phyloP scores from a whole-genome alignment of 2,329 filamentous ascomycete genomes.

The Fusarium chlamydosporum region DNA sequence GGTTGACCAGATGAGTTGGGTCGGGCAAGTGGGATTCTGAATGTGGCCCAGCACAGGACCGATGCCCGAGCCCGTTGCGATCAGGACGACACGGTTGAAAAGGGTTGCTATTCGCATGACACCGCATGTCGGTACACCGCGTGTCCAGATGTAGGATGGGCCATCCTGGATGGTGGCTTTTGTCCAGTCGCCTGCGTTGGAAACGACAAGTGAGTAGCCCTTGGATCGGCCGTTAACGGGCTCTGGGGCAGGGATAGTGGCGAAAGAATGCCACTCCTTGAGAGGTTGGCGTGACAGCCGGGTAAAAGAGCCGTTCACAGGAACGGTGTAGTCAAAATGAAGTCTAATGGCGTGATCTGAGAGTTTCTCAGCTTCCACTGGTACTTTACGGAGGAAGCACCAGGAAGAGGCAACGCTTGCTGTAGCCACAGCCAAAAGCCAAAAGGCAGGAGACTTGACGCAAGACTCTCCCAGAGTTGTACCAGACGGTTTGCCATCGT shows the following conservation, averaged over 20 bases:
- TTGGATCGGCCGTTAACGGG: constrained; percentile 41
- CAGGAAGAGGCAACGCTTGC: constrained; percentile 78
- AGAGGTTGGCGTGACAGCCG: constrained; percentile 74
- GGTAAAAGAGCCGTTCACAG: constrained; percentile 62
- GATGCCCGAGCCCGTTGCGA: constrained; percentile 81
- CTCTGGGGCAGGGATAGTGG: constrained; percentile 74
- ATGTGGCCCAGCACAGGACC: constrained; percentile 75
- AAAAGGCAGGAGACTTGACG: constrained; percentile 66
- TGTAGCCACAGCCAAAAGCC: constrained; percentile 76
- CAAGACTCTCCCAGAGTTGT: constrained; percentile 57
- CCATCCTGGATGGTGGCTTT: constrained; percentile 71
- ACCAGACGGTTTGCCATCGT: constrained; percentile 57
- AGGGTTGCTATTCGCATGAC: constrained; percentile 76
- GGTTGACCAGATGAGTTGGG: constrained; percentile 78
- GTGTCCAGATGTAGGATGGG: constrained; percentile 74
- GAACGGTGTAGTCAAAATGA: constrained; percentile 74
- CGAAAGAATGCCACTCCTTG: constrained; percentile 81
- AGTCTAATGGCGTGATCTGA: constrained; percentile 81
- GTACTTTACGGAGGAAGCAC: constrained; percentile 76
- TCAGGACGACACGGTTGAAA: constrained; percentile 75
- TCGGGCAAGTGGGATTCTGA: constrained; percentile 62
- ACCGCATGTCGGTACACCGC: constrained; percentile 75
- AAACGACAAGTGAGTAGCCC: constrained; percentile 77
- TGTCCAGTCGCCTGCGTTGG: constrained; percentile 83
- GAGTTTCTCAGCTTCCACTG: constrained; percentile 75